These are phyloP conservation scores for Mucor racemosus DNA, from an alignment of 371 early-diverging fungal genomes.

Conservation along the genomic window DNA sequence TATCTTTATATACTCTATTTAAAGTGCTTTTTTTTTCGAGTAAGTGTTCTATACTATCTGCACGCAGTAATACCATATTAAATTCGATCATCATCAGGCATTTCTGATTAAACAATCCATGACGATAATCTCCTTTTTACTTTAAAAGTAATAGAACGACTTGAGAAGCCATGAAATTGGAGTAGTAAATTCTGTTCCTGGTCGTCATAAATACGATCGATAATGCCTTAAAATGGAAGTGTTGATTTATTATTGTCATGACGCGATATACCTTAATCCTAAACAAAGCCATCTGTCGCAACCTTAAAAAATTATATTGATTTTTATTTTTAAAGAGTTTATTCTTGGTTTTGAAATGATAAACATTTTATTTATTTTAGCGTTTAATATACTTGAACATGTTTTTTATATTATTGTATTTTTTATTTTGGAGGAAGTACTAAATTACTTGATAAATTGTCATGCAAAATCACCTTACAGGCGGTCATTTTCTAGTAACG, in stretches of 20 bases:
- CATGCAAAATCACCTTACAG: too few species aligned
- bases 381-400: too few species aligned
- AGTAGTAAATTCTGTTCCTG: not conserved
- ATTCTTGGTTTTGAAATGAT: not conserved
- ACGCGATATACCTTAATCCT: not conserved
- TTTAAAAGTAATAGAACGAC: not conserved
- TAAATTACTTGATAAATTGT: too few species aligned
- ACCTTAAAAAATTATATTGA: not conserved
- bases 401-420: not conserved
- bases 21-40: too few species aligned
- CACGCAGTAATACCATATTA: not conserved
- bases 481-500: not conserved
- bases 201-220: not conserved
- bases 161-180: too few species aligned
- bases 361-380: too few species aligned
- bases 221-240: not conserved
- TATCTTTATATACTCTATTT: not conserved
- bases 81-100: not conserved
- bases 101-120: too few species aligned
- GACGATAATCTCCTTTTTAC: too few species aligned
- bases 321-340: not conserved
- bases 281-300: not conserved
- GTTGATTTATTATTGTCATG: not conserved
- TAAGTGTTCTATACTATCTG: too few species aligned
- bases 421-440: not conserved